Evolutionary conservation across 1,284 basidiomycete species (phyloP).

Genomic region (Ustilago bromivora): DNA sequence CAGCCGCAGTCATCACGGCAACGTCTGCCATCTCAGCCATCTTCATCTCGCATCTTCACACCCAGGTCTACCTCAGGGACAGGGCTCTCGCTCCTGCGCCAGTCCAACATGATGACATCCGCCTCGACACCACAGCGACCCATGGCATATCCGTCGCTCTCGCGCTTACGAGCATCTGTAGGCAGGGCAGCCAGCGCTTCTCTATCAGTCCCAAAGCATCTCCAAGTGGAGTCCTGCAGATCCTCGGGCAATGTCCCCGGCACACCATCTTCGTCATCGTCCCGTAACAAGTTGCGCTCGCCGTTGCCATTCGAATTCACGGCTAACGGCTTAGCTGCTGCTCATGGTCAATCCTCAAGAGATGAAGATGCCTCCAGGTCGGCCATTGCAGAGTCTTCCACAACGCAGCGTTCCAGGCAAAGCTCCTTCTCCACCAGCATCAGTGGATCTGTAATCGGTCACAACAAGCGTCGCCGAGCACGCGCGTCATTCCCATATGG

Average conservation of each 20-base stretch:
- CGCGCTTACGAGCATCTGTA: conserved; percentile 42
- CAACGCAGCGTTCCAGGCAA: conserved; percentile 43
- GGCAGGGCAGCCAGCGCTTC: conserved; percentile 29
- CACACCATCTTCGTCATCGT: conserved; percentile 43
- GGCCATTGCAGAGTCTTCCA: conserved; percentile 26
- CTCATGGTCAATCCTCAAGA: conserved; percentile 43
- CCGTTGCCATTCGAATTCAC: conserved; percentile 43
- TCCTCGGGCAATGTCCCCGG: conserved; percentile 36
- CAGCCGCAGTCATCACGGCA: conserved; percentile 14
- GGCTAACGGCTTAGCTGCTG: conserved; percentile 16
- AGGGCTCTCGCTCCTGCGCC: conserved; percentile 27
- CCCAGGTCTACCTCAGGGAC: conserved; percentile 36
- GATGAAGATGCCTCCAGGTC: conserved; percentile 30
- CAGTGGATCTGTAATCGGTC: conserved; percentile 23
- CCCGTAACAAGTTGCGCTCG: conserved; percentile 42
- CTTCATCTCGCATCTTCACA: conserved; percentile 40
- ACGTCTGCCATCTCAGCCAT: conserved; percentile 23
- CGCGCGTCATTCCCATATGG: conserved; percentile 41
- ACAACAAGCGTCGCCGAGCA: conserved; percentile 27
- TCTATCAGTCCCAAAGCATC: conserved; percentile 29
- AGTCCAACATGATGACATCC: conserved; percentile 24
- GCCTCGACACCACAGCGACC: conserved; percentile 40
- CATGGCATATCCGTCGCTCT: conserved; percentile 43
- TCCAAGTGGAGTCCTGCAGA: conserved; percentile 15
- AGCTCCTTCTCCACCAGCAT: conserved; percentile 55